These are phyloP conservation scores for Tetrastigma voinierianum DNA, from an alignment of 164 flowering plant genomes.

Conservation along the genomic window DNA sequence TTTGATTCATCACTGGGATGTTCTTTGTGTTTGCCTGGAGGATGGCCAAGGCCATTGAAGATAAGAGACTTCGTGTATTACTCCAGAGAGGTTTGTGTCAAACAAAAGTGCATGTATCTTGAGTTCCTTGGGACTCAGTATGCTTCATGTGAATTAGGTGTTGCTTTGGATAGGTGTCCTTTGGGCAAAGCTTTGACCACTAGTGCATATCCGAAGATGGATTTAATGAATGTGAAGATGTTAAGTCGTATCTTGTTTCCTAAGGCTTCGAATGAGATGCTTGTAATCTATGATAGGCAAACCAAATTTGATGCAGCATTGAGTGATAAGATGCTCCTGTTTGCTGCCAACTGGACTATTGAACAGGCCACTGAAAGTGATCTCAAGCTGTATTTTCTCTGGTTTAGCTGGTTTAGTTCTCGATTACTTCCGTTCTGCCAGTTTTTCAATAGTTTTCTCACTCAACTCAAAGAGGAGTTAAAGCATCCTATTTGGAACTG, in stretches of 20 bases:
- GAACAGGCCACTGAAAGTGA: conserved; percentile 81
- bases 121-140: conserved; percentile 64
- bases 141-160: conserved; percentile 39
- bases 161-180: neutral
- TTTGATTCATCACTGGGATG: conserved; percentile 18
- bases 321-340: conserved; percentile 48
- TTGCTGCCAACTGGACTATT: conserved; percentile 83
- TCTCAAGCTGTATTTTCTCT: conserved; percentile 49
- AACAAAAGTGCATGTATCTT: conserved; percentile 69
- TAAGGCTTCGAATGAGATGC: conserved; percentile 11
- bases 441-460: conserved; percentile 40
- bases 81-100: conserved; percentile 60
- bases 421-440: conserved; percentile 38
- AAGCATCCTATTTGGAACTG: conserved; percentile 69
- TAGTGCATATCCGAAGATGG: conserved; percentile 4
- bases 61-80: conserved; percentile 44
- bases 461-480: conserved; percentile 36
- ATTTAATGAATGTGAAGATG: conserved; percentile 25
- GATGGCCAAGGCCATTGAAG: conserved; percentile 74
- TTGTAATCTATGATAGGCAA: neutral
- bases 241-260: conserved; percentile 45
- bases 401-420: conserved; percentile 61
- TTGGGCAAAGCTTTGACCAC: conserved; percentile 13
- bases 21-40: conserved; percentile 74
- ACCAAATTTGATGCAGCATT: conserved; percentile 24